Conservation (phyloP, 1,284 basidiomycete species). For the Mycosarcoma maydis region DNA sequence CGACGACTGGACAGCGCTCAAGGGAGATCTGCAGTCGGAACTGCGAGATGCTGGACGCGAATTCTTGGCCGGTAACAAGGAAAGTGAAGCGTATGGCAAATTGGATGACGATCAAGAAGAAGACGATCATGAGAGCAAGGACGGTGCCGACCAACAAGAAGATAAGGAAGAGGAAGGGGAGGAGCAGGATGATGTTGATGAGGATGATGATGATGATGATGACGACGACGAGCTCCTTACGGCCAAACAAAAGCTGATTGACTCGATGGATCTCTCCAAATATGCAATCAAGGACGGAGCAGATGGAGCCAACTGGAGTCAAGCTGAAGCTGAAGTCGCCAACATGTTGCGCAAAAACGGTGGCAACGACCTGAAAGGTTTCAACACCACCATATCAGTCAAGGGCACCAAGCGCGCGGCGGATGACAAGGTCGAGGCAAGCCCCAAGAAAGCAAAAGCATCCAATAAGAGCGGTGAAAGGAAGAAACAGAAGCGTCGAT, state of each 20-base stretch:
- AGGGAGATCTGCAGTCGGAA: constrained; percentile 52
- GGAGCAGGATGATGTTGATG: constrained; percentile 12
- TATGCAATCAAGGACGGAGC: constrained; percentile 51
- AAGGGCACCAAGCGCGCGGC: constrained; percentile 38
- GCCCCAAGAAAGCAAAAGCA: constrained; percentile 24
- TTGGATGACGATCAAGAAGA: constrained; percentile 16
- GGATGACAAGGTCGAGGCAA: constrained; percentile 23
- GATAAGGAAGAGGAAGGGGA: constrained; percentile 19
- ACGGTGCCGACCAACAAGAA: constrained; percentile 21
- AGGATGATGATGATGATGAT: constrained; percentile 13
- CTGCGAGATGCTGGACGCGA: constrained; percentile 48
- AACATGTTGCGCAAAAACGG: constrained; percentile 43
- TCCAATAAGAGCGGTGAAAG: constrained; percentile 26
- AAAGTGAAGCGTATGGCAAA: constrained; percentile 14
- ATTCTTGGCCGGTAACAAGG: constrained; percentile 28
- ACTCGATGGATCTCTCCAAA: constrained; percentile 52
- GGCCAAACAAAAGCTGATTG: constrained; percentile 47
- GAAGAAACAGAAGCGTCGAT: constrained; percentile 40
- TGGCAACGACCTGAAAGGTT: constrained; percentile 37
- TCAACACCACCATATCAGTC: constrained; percentile 51
- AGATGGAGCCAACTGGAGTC: constrained; percentile 48
- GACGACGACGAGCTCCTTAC: constrained; percentile 32
- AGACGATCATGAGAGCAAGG: constrained; percentile 1
- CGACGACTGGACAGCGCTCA: constrained; percentile 42
- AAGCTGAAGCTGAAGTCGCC: constrained; percentile 60